Evolutionary conservation across 148 eudicot genomes (phyloP), one percentile per base, ranked within the genome.

Genomic region (Cornus suecica): DNA sequence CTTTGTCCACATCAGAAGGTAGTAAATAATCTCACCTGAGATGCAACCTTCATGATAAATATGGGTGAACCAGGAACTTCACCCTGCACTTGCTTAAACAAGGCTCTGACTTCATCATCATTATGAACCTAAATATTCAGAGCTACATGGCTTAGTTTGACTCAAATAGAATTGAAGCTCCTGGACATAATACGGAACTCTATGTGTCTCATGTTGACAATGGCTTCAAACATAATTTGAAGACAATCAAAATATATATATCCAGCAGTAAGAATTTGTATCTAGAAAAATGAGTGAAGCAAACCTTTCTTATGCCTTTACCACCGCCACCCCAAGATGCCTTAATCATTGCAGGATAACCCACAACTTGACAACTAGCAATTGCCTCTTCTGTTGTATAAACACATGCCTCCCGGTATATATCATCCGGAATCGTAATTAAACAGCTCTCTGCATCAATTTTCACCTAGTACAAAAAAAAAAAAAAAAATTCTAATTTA

Each of bases 321-420:
- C 99, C 99, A 80, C 99, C 99, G 69, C 99, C 99, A 64, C 99
- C 99, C 99, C 98, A 96, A 32, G 99, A 96, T 70, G 99, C 99
- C 84, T 96, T 96, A 30, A 96, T 96, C 99, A 96, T 96, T 70
- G 99, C 98, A 16, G 99, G 99, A 79, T 93, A 96, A 80, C 97
- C 97, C 24, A 96, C 93, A 77, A 91, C 90, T 78, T 96, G 98
- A 80, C 99, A 96, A 74, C 98, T 93, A 45, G 93, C 87, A 81
- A 96, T 80, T 62, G 99, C 99, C 87, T 96, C 99, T 80, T 96
- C 99, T 3, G 97, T 86, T 32, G 91, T 91, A 80, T 83, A 83
- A 71, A 96, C 99, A 83, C 99, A 96, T 31, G 99, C 99, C 77
- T 89, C 80, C 69, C 76, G 79, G 83, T 96, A 96, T 81, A 88